Conservation (phyloP, 148 eudicot genomes). For the Persicaria tinctoria region DNA sequence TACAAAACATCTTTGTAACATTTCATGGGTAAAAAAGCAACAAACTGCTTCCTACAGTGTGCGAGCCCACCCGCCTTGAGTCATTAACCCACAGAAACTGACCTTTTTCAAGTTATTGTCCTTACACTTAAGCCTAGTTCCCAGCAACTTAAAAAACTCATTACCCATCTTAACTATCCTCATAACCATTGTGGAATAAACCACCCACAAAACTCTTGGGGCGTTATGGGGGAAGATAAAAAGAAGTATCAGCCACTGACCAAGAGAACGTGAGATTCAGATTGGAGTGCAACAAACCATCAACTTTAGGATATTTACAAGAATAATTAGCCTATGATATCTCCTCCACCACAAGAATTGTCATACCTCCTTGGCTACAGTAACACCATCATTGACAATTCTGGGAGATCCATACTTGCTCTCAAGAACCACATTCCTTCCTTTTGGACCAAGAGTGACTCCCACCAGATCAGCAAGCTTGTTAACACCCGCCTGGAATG, state of each 20-base stretch:
- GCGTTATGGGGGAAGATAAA: no score
- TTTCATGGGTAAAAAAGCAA: background rate
- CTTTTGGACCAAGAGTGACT: slow-evolving; percentile 61
- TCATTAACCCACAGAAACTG: no score
- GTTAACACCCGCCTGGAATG: slow-evolving; percentile 45
- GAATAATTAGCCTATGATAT: background rate
- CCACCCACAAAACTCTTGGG: no score
- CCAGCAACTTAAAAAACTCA: no score
- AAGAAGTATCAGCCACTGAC: background rate
- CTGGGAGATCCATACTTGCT: slow-evolving; percentile 55
- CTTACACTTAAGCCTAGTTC: no score
- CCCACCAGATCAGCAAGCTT: slow-evolving; percentile 69
- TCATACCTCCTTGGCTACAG: slow-evolving; percentile 56
- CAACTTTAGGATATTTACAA: background rate
- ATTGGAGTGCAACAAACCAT: background rate
- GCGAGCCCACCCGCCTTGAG: no score
- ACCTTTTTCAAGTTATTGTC: no score
- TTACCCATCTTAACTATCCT: no score
- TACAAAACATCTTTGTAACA: background rate
- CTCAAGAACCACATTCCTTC: slow-evolving; percentile 59
- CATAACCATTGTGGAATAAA: no score
- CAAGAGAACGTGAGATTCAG: background rate
- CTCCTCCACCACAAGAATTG: background rate
- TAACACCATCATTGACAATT: slow-evolving; percentile 55
- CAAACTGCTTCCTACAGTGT: background rate